Evolutionary conservation across 257 asterid genomes (phyloP).

Genomic region (Nicotiana attenuata): DNA sequence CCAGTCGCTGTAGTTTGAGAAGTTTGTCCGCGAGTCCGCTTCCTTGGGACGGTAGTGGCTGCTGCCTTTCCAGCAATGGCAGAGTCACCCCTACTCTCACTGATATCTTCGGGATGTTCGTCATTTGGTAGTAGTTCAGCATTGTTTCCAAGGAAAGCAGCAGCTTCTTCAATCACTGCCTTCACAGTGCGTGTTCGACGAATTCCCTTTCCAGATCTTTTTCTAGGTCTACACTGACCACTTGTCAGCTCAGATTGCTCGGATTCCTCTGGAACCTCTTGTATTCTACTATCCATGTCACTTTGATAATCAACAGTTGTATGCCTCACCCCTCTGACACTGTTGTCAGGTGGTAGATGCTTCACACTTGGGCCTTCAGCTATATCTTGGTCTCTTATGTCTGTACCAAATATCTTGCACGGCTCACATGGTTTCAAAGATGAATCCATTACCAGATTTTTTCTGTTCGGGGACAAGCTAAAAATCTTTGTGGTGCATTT

Average conservation of each 20-base stretch:
- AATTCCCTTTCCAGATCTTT: constrained; percentile 35
- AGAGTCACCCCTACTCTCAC: constrained; percentile 46
- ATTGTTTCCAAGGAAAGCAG: constrained; percentile 39
- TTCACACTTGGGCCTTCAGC: background rate
- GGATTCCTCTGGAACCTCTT: constrained; percentile 43
- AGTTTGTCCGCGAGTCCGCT: constrained; percentile 49
- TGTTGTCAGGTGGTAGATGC: constrained; percentile 1
- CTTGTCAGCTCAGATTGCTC: constrained; percentile 42
- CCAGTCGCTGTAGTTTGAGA: constrained; percentile 48
- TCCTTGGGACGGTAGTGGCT: constrained; percentile 35
- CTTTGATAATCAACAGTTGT: constrained; percentile 6
- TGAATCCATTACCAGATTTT: constrained; percentile 42
- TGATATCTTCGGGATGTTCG: constrained; percentile 28
- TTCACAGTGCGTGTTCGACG: constrained; percentile 51
- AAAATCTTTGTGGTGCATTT: constrained; percentile 72
- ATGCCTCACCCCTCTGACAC: background rate
- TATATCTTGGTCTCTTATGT: background rate
- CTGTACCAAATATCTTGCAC: constrained; percentile 8
- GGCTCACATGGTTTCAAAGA: constrained; percentile 33
- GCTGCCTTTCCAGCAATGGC: constrained; percentile 37
- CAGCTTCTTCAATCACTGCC: constrained; percentile 70
- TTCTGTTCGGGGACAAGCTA: constrained; percentile 39
- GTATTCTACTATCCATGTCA: constrained; percentile 17
- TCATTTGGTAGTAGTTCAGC: constrained; percentile 21
- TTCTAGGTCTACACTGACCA: constrained; percentile 27